Conservation (phyloP, 1,139 yeast genomes). For the Arxiozyma bovina region DNA sequence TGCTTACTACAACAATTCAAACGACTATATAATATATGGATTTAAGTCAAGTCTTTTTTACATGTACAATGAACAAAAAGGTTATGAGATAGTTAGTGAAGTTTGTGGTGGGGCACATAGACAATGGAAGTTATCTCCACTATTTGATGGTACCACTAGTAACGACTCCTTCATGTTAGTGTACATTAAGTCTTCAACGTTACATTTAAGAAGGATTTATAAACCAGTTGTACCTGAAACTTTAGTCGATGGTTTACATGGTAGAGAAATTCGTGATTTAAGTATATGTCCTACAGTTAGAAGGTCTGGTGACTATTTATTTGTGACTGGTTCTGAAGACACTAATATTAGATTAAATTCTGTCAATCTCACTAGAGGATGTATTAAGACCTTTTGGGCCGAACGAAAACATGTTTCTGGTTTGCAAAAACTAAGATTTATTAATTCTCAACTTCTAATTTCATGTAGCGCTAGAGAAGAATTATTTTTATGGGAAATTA, state of each 20-base stretch:
- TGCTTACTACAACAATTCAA: slow-evolving; percentile 36
- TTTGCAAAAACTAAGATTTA: slow-evolving; percentile 62
- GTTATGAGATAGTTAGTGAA: slow-evolving; percentile 58
- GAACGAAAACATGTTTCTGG: slow-evolving; percentile 83
- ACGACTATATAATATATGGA: slow-evolving; percentile 63
- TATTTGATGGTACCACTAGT: not conserved
- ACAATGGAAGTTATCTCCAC: slow-evolving; percentile 47
- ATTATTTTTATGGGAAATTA: slow-evolving; percentile 65
- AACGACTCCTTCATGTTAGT: slow-evolving; percentile 31
- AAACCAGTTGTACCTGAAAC: slow-evolving; percentile 25
- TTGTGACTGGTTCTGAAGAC: slow-evolving; percentile 84
- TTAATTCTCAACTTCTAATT: slow-evolving; percentile 44
- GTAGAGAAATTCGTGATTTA: slow-evolving; percentile 75
- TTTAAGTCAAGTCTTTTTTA: slow-evolving; percentile 74
- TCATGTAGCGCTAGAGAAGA: slow-evolving; percentile 89
- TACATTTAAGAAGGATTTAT: slow-evolving; percentile 31
- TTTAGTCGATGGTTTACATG: slow-evolving; percentile 64
- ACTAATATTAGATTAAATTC: slow-evolving; percentile 57
- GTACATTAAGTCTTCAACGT: slow-evolving; percentile 50
- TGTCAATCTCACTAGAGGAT: slow-evolving; percentile 36
- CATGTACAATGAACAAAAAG: slow-evolving; percentile 74
- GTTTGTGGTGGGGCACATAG: slow-evolving; percentile 92
- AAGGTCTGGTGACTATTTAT: slow-evolving; percentile 28
- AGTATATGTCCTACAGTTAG: slow-evolving; percentile 34
- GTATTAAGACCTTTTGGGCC: slow-evolving; percentile 45